Conservation (phyloP, 768 basidiomycete genomes). For the Suillus alpinus region DNA sequence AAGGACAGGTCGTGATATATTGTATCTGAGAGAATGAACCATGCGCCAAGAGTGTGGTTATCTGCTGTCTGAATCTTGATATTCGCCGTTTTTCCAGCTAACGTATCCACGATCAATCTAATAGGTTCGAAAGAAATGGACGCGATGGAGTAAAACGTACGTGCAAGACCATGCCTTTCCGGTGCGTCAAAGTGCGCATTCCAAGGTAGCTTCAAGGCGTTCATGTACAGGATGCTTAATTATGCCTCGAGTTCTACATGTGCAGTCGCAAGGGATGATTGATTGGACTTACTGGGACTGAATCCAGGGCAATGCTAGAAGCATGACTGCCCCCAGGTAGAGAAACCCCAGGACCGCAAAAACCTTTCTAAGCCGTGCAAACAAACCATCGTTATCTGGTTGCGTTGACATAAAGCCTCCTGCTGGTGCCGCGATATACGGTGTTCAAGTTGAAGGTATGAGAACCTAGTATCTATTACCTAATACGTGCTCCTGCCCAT, state of each 20-base stretch:
- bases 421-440: background rate
- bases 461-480: background rate
- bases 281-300: conserved; percentile 60
- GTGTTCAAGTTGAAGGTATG: too few relatives aligned
- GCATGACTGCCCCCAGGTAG: conserved; percentile 51
- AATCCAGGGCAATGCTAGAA: conserved; percentile 60
- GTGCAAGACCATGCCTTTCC: conserved; percentile 78
- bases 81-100: conserved; percentile 79
- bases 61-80: conserved; percentile 70
- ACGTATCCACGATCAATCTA: background rate
- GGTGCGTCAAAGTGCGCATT: conserved; percentile 64
- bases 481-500: background rate
- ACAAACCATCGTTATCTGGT: conserved; percentile 8
- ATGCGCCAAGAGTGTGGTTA: conserved; percentile 78
- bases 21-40: conserved; percentile 74
- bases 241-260: conserved; percentile 14
- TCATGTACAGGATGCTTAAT: conserved; percentile 57
- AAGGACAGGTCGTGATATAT: conserved; percentile 52
- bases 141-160: conserved; percentile 39
- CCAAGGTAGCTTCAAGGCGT: conserved; percentile 62
- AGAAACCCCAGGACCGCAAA: conserved; percentile 44
- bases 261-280: conserved; percentile 13
- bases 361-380: conserved; percentile 28
- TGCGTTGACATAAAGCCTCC: background rate
- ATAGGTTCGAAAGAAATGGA: background rate